Conservation (phyloP, 2,329 filamentous ascomycete genomes). For the Neophaeococcomyces mojaviensis region DNA sequence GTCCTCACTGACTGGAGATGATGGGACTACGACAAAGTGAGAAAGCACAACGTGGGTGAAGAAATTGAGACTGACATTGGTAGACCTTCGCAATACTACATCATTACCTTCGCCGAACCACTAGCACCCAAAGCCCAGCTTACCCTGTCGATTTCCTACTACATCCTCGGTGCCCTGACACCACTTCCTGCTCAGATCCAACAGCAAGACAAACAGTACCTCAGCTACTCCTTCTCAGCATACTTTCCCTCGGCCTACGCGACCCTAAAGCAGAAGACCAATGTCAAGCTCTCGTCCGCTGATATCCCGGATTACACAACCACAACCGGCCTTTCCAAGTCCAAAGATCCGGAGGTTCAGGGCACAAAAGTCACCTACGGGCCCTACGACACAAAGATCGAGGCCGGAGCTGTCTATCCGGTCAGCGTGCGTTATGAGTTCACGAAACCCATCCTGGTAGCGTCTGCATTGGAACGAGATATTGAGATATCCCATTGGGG, state of each 20-base stretch:
- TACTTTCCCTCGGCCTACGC: slow-evolving; percentile 77
- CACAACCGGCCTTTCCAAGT: slow-evolving; percentile 51
- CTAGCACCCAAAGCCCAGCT: slow-evolving; percentile 70
- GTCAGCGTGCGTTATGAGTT: slow-evolving; percentile 87
- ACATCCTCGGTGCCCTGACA: slow-evolving; percentile 66
- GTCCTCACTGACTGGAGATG: slow-evolving; percentile 39
- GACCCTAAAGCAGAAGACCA: slow-evolving; percentile 91
- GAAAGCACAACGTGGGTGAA: slow-evolving; percentile 36
- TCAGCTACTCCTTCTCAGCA: slow-evolving; percentile 76
- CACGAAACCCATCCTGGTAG: slow-evolving; percentile 80
- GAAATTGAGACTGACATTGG: slow-evolving; percentile 1
- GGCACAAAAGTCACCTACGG: slow-evolving; percentile 85
- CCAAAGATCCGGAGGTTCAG: slow-evolving; percentile 67
- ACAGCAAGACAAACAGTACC: slow-evolving; percentile 82
- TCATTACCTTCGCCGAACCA: slow-evolving; percentile 67
- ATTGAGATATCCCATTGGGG: slow-evolving; percentile 97
- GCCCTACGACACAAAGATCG: slow-evolving; percentile 67
- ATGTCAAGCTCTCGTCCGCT: slow-evolving; percentile 74
- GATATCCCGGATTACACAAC: slow-evolving; percentile 81
- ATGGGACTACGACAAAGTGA: slow-evolving; percentile 46
- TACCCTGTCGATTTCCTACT: slow-evolving; percentile 81
- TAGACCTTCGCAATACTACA: slow-evolving; percentile 74
- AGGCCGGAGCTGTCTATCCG: slow-evolving; percentile 66
- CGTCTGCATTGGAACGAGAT: slow-evolving; percentile 74
- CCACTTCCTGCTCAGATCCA: slow-evolving; percentile 74